Conservation (phyloP, 2,329 filamentous ascomycete species). For the Ophiostoma pallidulum region DNA sequence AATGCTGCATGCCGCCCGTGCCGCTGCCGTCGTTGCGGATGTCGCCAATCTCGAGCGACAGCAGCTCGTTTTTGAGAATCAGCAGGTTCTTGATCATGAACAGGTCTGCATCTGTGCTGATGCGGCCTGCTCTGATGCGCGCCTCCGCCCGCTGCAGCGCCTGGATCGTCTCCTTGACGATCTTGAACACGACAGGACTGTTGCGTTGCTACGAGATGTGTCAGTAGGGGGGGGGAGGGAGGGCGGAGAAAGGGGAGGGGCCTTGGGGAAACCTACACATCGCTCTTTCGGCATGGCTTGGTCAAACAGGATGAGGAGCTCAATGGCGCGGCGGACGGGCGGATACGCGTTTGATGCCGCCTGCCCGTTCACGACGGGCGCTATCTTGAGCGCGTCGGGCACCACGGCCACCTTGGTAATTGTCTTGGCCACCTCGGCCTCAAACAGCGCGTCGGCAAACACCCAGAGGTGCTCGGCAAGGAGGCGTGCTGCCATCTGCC, state of each 20-base stretch:
- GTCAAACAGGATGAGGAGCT: slow-evolving; percentile 53
- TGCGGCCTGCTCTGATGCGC: slow-evolving; percentile 54
- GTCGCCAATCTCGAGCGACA: slow-evolving; percentile 86
- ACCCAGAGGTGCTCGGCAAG: slow-evolving; percentile 50
- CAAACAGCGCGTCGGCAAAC: slow-evolving; percentile 45
- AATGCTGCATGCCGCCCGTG: slow-evolving; percentile 42
- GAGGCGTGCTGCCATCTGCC: slow-evolving; percentile 46
- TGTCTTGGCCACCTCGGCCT: slow-evolving; percentile 45
- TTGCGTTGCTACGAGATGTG: slow-evolving; percentile 35
- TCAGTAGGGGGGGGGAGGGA: too few species aligned
- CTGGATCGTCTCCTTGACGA: slow-evolving; percentile 82
- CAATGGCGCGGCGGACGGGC: slow-evolving; percentile 47
- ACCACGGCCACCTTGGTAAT: slow-evolving; percentile 40
- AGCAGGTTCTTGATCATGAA: slow-evolving; percentile 94
- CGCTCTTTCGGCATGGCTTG: slow-evolving; percentile 55
- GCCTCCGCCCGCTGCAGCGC: slow-evolving; percentile 70
- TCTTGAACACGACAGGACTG: slow-evolving; percentile 51
- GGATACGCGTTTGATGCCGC: slow-evolving; percentile 47
- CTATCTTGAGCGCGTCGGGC: slow-evolving; percentile 41
- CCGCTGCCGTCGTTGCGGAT: slow-evolving; percentile 33
- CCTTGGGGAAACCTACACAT: slow-evolving; percentile 36
- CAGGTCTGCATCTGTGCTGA: slow-evolving; percentile 64
- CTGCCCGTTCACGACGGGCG: slow-evolving; percentile 35
- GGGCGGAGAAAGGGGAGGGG: not conserved
- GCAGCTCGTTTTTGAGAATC: slow-evolving; percentile 88